phyloP scores from a whole-genome alignment of 768 basidiomycete genomes.

The Rossbeevera mucosa region DNA sequence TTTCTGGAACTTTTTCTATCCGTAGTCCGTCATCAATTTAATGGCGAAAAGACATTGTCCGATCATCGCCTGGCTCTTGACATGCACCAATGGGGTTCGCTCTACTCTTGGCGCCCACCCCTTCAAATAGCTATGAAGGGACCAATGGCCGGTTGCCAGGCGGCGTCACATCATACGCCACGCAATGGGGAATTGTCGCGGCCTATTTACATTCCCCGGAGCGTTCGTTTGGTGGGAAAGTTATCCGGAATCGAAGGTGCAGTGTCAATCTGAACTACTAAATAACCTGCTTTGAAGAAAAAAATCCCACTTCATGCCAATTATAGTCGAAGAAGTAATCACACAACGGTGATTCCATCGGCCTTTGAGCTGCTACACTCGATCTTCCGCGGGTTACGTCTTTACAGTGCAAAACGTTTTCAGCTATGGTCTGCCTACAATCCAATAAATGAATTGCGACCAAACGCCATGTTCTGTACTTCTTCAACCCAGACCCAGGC shows the following conservation, averaged over 20 bases:
- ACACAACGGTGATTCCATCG: conserved; percentile 3
- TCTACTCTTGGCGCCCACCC: neutral
- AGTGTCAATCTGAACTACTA: neutral
- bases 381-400: neutral
- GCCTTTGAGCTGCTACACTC: neutral
- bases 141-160: conserved; percentile 1
- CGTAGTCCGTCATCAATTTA: neutral
- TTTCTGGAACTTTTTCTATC: neutral
- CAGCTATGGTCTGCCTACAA: neutral
- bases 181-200: neutral
- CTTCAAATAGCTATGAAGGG: neutral
- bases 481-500: neutral
- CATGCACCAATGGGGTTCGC: conserved; percentile 3
- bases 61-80: conserved; percentile 6
- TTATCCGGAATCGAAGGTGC: neutral
- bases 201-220: neutral
- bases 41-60: neutral
- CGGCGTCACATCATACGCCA: neutral
- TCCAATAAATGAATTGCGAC: neutral
- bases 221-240: neutral
- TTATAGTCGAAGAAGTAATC: neutral
- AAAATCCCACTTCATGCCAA: neutral
- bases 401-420: neutral
- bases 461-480: neutral
- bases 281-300: neutral